phyloP scores from a whole-genome alignment of 2,329 filamentous ascomycete genomes.

The Bertia moriformis region DNA sequence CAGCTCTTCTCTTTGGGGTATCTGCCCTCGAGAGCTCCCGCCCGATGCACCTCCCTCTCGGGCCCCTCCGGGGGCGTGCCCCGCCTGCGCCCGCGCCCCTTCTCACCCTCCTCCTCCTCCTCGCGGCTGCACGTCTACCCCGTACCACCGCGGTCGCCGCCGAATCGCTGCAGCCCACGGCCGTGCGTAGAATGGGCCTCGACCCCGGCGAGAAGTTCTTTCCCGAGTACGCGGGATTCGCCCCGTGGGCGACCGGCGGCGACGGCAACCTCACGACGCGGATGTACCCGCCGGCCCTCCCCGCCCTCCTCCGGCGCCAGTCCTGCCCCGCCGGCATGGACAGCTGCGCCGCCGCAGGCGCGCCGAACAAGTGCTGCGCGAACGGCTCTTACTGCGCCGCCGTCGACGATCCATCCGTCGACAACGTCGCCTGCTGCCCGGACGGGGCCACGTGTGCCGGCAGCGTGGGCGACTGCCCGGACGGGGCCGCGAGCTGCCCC shows the following conservation, averaged over 20 bases:
- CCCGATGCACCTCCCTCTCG: no score
- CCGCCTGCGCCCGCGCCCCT: no score
- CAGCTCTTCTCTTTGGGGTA: no score
- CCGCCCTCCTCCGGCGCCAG: constrained; percentile 31
- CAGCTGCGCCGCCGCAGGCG: constrained; percentile 47
- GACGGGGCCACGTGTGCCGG: constrained; percentile 48
- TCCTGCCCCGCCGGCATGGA: constrained; percentile 54
- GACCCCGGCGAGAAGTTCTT: constrained; percentile 64
- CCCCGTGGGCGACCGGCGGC: constrained; percentile 26
- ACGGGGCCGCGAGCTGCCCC: constrained; percentile 50
- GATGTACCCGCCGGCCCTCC: constrained; percentile 7
- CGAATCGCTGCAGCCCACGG: constrained; percentile 45
- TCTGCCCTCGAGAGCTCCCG: no score
- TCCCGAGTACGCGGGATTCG: constrained; percentile 46
- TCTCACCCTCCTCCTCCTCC: no score
- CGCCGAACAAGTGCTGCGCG: constrained; percentile 60
- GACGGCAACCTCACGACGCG: constrained; percentile 5
- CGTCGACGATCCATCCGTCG: constrained; percentile 46
- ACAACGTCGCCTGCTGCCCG: constrained; percentile 64
- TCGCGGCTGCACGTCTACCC: no score
- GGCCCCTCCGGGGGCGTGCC: no score
- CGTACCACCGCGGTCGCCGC: no score
- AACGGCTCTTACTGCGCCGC: constrained; percentile 50
- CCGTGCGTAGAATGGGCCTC: constrained; percentile 57
- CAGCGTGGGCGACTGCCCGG: constrained; percentile 42